These are phyloP conservation scores for Arthroderma uncinatum DNA, from an alignment of 2,329 filamentous ascomycete genomes.

Conservation along the genomic window DNA sequence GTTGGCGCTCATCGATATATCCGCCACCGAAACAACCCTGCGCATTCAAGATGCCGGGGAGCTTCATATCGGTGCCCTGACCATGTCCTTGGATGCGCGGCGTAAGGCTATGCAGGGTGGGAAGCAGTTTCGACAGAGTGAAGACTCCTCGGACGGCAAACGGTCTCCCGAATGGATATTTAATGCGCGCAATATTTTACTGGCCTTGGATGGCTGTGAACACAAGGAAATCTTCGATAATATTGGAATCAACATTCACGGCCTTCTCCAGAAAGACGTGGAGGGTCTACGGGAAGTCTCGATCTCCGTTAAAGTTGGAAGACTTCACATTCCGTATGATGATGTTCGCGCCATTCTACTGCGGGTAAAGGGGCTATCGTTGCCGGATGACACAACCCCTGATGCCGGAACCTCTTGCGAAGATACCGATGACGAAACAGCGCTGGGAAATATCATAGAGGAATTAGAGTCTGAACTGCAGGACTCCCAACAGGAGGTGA, in stretches of 20 bases:
- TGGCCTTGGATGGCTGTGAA: conserved; percentile 74
- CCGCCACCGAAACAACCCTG: conserved; percentile 68
- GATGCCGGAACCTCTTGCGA: background rate
- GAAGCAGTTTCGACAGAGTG: conserved; percentile 73
- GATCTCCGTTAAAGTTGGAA: conserved; percentile 79
- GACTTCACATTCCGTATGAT: conserved; percentile 82
- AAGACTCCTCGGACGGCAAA: conserved; percentile 51
- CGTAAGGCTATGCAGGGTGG: conserved; percentile 84
- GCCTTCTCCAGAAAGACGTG: conserved; percentile 70
- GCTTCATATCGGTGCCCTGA: conserved; percentile 72
- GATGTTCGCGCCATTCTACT: conserved; percentile 50
- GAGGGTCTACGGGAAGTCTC: conserved; percentile 85
- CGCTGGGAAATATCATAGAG: conserved; percentile 61
- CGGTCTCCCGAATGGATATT: conserved; percentile 90
- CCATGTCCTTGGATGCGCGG: conserved; percentile 79
- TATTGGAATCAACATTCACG: conserved; percentile 79
- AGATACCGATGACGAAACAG: conserved; percentile 44
- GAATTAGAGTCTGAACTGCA: conserved; percentile 52
- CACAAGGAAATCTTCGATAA: conserved; percentile 82
- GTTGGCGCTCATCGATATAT: conserved; percentile 79
- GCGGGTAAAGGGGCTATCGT: conserved; percentile 26
- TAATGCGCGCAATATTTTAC: conserved; percentile 71
- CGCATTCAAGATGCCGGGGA: conserved; percentile 71
- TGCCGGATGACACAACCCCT: conserved; percentile 8
- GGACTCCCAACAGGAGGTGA: conserved; percentile 53